Conservation (phyloP, 1,139 yeast species). For the Nakaseomyces uthaithaninus region DNA sequence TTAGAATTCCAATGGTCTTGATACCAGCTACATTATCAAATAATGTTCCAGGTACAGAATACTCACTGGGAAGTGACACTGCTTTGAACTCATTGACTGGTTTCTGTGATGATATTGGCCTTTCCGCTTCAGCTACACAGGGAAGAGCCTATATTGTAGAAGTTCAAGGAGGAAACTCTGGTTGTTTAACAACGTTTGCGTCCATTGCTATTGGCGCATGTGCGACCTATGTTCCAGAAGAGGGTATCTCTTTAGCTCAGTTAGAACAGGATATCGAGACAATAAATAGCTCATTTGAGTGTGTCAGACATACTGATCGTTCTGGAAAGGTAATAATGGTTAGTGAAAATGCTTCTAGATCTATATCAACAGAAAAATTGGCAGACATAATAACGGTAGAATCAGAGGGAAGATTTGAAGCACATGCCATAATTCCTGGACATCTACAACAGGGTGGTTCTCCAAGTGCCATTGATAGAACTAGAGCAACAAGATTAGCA, state of each 20-base stretch:
- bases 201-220: conserved; percentile 87
- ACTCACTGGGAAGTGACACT: conserved; percentile 85
- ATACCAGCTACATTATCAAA: conserved; percentile 91
- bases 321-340: conserved; percentile 62
- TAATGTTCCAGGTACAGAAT: conserved; percentile 94
- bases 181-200: conserved; percentile 80
- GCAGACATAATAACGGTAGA: conserved; percentile 62
- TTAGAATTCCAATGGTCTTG: conserved; percentile 85
- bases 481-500: conserved; percentile 61
- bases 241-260: conserved; percentile 62
- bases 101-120: conserved; percentile 92
- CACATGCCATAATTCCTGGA: conserved; percentile 73
- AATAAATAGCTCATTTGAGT: conserved; percentile 57
- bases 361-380: conserved; percentile 55
- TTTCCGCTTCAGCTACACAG: conserved; percentile 89
- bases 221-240: conserved; percentile 90
- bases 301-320: conserved; percentile 73
- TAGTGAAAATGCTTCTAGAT: conserved; percentile 61
- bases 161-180: conserved; percentile 95
- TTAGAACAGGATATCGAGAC: conserved; percentile 69
- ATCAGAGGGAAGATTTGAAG: conserved; percentile 60
- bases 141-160: conserved; percentile 93
- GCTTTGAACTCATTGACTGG: conserved; percentile 83
- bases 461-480: conserved; percentile 71
- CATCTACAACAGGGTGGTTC: conserved; percentile 78